A percentile compares a stretch with the other conserved stretches of the same genome.
These are phyloP conservation scores for Symbiodinium pilosum DNA, from an alignment of 73 alveolate genomes.

Conservation along the genomic window DNA sequence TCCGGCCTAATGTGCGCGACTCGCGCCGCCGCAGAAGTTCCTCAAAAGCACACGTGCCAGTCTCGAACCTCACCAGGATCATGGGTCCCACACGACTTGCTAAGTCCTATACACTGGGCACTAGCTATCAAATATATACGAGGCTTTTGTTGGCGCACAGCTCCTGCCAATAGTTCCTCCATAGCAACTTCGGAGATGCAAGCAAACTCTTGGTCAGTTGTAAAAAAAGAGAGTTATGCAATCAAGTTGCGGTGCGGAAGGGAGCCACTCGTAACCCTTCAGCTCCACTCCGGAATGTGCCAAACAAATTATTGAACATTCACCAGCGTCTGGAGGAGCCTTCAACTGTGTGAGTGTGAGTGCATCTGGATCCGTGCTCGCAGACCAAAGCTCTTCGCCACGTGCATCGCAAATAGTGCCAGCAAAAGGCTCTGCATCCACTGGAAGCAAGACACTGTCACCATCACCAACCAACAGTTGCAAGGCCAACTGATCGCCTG, in stretches of 20 bases:
- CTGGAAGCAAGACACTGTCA: neutral
- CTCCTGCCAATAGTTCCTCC: no score
- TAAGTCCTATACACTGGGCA: no score
- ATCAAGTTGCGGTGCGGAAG: neutral
- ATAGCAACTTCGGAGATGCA: no score
- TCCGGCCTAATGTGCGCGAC: neutral
- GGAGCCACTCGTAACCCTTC: slow-evolving; percentile 12
- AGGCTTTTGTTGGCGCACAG: no score
- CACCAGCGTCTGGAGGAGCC: neutral
- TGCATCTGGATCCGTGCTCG: neutral
- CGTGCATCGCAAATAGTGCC: neutral
- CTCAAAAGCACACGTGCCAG: neutral
- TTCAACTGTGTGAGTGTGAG: neutral
- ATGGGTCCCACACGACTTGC: no score
- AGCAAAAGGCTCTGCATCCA: slow-evolving; percentile 3
- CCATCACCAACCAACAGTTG: slow-evolving; percentile 13
- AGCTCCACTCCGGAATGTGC: neutral
- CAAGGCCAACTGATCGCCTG: neutral
- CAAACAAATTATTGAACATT: neutral
- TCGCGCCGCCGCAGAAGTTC: neutral
- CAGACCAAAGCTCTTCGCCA: neutral
- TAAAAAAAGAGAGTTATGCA: no score
- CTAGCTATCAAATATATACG: no score
- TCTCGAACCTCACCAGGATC: neutral
- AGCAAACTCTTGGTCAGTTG: no score